A percentile compares a stretch with the other conserved stretches of the same genome.
Evolutionary conservation across 2,329 filamentous ascomycete species (phyloP).

Genomic region (Eutypa lata): DNA sequence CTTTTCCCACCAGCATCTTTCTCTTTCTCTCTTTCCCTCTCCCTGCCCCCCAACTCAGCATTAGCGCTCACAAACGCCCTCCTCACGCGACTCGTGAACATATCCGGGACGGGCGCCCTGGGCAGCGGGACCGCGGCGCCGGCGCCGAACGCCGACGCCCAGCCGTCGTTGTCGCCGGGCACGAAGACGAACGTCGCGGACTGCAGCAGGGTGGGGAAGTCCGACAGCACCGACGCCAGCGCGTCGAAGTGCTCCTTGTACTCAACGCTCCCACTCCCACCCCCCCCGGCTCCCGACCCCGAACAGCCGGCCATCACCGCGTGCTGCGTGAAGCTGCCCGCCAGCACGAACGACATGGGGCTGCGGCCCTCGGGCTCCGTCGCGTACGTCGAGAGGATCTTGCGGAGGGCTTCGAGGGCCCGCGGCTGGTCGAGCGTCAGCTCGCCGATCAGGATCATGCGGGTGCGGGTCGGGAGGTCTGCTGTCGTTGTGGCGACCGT

Average conservation of each 20-base stretch:
- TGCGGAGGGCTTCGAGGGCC: constrained; percentile 77
- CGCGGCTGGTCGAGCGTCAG: constrained; percentile 80
- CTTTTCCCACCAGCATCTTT: background rate
- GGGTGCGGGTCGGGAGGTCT: constrained; percentile 39
- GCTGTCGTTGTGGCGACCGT: too few relatives aligned
- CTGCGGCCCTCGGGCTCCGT: constrained; percentile 59
- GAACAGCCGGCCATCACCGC: constrained; percentile 64
- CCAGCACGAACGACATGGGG: constrained; percentile 77
- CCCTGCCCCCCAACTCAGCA: constrained; percentile 56
- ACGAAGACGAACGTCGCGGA: constrained; percentile 86
- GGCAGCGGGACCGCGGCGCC: constrained; percentile 71
- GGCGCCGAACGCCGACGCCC: constrained; percentile 80
- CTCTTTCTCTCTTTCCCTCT: constrained; percentile 6
- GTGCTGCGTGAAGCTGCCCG: constrained; percentile 76
- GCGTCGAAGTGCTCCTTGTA: constrained; percentile 96
- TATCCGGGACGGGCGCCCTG: constrained; percentile 70
- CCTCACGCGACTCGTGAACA: constrained; percentile 86
- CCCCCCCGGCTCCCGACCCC: constrained; percentile 68
- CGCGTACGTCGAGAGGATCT: constrained; percentile 73
- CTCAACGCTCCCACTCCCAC: constrained; percentile 79
- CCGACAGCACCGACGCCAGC: constrained; percentile 75
- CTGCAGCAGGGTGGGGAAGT: constrained; percentile 78
- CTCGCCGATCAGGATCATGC: constrained; percentile 77
- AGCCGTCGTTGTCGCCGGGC: constrained; percentile 96
- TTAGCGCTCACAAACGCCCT: constrained; percentile 78